Evolutionary conservation across 306 rosid genomes (phyloP).

Genomic region (Vicia faba): DNA sequence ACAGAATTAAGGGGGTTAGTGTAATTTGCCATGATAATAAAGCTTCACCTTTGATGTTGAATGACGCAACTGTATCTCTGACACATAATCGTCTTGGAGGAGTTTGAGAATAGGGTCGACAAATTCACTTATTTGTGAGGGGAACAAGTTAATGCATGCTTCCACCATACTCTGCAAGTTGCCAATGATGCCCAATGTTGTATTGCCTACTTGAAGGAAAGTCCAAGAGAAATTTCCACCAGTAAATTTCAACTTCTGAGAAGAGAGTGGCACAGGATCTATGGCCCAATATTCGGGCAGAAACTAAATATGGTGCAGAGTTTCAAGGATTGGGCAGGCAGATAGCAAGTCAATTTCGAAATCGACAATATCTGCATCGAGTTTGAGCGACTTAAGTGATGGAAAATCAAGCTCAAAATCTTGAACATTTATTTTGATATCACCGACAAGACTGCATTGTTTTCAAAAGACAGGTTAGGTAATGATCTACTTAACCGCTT

Average conservation of each 20-base stretch:
- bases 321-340: background rate
- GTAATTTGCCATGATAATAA: background rate
- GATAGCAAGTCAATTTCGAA: background rate
- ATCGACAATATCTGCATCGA: no score
- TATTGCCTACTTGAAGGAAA: background rate
- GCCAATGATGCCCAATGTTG: background rate
- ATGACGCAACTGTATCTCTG: background rate
- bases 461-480: no score
- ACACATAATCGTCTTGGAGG: background rate
- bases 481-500: no score
- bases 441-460: background rate
- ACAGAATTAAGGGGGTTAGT: no score
- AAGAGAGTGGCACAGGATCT: background rate
- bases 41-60: background rate
- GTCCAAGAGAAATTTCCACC: background rate
- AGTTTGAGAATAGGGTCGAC: background rate
- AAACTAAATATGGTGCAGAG: background rate
- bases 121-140: background rate
- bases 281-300: accelerated
- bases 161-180: background rate
- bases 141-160: background rate
- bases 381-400: background rate
- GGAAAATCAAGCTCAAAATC: background rate
- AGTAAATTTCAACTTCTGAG: background rate
- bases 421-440: no score